Conservation (phyloP, 108 stramenopile genomes). For the Fragilariopsis cylindrus region DNA sequence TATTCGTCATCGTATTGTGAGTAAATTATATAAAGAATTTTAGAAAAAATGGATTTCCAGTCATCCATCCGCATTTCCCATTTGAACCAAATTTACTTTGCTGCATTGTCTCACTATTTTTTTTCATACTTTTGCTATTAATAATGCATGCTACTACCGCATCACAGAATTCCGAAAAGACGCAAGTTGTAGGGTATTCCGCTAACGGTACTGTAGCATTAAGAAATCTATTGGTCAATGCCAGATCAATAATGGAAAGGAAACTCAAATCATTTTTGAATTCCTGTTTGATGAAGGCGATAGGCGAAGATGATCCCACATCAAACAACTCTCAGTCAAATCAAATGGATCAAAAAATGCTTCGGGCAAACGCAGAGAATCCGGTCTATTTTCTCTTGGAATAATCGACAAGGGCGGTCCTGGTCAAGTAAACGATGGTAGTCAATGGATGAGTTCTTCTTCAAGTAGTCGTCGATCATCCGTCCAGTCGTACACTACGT, state of each 20-base stretch:
- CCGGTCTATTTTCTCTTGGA: conserved; percentile 26
- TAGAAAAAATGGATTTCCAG: neutral
- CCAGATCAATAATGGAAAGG: conserved; percentile 68
- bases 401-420: conserved; percentile 37
- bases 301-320: conserved; percentile 15
- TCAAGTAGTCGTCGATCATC: conserved; percentile 32
- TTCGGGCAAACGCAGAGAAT: conserved; percentile 8
- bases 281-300: conserved; percentile 61
- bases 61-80: neutral
- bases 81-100: neutral
- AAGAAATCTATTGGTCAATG: conserved; percentile 53
- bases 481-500: conserved; percentile 59
- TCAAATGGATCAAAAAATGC: conserved; percentile 9
- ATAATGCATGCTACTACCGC: neutral
- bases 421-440: conserved; percentile 27
- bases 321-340: conserved; percentile 8
- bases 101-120: neutral
- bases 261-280: conserved; percentile 76
- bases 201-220: conserved; percentile 54
- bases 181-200: conserved; percentile 18
- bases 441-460: conserved; percentile 19
- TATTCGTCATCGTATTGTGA: conserved; percentile 80
- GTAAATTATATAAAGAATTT: conserved; percentile 19
- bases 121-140: neutral
- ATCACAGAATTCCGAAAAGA: conserved; percentile 25